Evolutionary conservation across 2,329 filamentous ascomycete species (phyloP).

Genomic region (Tolypocladium tropicale): DNA sequence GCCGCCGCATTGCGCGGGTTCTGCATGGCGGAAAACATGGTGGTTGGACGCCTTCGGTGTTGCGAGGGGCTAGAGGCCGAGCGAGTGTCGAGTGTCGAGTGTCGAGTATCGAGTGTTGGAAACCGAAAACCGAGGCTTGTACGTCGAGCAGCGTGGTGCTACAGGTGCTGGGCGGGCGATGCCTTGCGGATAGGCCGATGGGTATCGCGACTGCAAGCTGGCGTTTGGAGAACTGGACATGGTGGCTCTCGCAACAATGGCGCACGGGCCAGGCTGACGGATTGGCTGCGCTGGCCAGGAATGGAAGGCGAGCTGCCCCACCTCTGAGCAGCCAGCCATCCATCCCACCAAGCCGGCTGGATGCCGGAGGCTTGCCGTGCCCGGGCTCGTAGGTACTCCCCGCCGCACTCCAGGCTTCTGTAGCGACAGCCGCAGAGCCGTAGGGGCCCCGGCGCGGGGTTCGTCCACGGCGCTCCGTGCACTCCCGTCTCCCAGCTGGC

Average conservation of each 20-base stretch:
- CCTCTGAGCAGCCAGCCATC: neutral
- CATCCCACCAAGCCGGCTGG: too few species aligned
- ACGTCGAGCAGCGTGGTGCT: neutral
- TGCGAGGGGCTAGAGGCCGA: neutral
- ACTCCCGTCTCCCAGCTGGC: too few species aligned
- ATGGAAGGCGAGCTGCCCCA: neutral
- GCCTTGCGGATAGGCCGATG: too few species aligned
- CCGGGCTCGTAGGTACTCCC: too few species aligned
- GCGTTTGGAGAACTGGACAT: conserved; percentile 14
- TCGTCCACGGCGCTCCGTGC: neutral
- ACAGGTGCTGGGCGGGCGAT: neutral
- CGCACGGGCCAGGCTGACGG: neutral
- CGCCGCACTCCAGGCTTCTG: too few species aligned
- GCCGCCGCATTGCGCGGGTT: conserved; percentile 73
- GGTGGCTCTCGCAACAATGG: conserved; percentile 10
- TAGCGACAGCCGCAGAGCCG: too few species aligned
- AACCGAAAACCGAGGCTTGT: too few species aligned
- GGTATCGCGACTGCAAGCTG: conserved; percentile 2
- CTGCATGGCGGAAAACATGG: conserved; percentile 58
- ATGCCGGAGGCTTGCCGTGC: too few species aligned
- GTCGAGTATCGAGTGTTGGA: neutral
- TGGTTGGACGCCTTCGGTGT: neutral
- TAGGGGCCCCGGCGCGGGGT: neutral
- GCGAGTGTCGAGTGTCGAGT: neutral
- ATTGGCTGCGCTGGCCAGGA: neutral